Conservation (phyloP, 208 protist species). For the Acanthamoeba royreba region DNA sequence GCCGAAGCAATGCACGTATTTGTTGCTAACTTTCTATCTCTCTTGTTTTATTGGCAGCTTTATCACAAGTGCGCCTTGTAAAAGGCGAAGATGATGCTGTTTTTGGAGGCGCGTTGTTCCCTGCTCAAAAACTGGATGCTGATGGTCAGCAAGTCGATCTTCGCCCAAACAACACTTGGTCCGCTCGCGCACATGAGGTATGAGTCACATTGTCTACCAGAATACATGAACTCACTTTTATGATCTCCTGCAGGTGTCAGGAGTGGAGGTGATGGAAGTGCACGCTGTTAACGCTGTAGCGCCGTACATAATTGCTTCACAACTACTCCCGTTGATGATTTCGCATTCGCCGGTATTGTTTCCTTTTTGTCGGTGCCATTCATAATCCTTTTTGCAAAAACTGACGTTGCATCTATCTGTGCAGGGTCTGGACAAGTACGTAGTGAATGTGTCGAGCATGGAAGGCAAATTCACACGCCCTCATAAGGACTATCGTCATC, state of each 20-base stretch:
- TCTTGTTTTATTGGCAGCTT: background rate
- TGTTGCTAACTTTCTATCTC: background rate
- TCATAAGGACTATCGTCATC: conserved; percentile 82
- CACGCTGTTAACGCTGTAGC: background rate
- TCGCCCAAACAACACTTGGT: background rate
- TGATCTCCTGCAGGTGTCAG: background rate
- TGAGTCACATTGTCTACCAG: background rate
- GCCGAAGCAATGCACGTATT: background rate
- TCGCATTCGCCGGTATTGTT: background rate
- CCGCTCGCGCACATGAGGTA: conserved; percentile 79
- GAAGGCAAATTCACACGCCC: conserved; percentile 87
- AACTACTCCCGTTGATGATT: background rate
- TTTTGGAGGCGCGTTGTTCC: conserved; percentile 48
- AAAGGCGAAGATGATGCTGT: conserved; percentile 47
- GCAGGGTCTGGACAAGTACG: conserved; percentile 69
- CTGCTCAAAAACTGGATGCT: background rate
- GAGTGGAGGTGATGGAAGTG: background rate
- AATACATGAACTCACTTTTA: background rate
- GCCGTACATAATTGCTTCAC: background rate
- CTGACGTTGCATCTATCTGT: conserved; percentile 79
- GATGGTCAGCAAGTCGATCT: background rate
- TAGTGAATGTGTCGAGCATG: conserved; percentile 97
- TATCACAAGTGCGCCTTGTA: conserved; percentile 71
- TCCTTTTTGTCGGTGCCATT: background rate
- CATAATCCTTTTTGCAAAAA: conserved; percentile 61